Percentiles rank a stretch among this genome's conserved stretches.
Conservation (phyloP, 768 basidiomycete genomes). For the Suillus fuscotomentosus region DNA sequence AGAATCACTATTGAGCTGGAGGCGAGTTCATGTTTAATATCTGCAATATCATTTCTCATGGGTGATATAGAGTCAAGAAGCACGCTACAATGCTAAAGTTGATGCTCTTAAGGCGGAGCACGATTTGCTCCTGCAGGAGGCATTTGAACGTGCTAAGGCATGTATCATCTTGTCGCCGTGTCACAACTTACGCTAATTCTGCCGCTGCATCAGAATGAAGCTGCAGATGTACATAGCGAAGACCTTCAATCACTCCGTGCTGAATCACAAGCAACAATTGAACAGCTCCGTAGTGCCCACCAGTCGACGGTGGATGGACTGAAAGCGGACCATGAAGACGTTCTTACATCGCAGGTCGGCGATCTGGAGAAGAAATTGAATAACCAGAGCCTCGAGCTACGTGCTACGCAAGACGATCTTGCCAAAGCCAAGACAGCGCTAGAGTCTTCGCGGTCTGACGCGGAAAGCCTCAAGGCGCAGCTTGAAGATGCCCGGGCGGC, state of each 20-base stretch:
- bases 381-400: constrained; percentile 67
- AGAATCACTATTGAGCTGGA: constrained; percentile 60
- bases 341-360: constrained; percentile 55
- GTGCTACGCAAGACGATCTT: constrained; percentile 84
- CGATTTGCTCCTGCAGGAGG: constrained; percentile 57
- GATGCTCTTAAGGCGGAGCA: constrained; percentile 67
- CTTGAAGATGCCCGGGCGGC: constrained; percentile 60
- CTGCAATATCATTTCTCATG: not conserved
- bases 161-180: constrained; percentile 10
- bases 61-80: constrained; percentile 58
- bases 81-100: constrained; percentile 64
- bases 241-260: constrained; percentile 73
- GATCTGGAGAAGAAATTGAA: constrained; percentile 62
- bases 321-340: constrained; percentile 61
- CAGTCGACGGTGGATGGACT: constrained; percentile 58
- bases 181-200: not conserved
- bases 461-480: constrained; percentile 57
- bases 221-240: constrained; percentile 61
- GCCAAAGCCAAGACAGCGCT: constrained; percentile 66
- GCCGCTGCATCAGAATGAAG: constrained; percentile 52
- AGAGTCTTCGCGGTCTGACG: constrained; percentile 51
- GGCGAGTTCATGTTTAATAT: constrained; percentile 38
- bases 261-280: constrained; percentile 62
- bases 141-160: constrained; percentile 80
- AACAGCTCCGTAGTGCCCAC: constrained; percentile 67